Evolutionary conservation across 441 rosid genomes (phyloP).

Genomic region (Macaranga tanarius): DNA sequence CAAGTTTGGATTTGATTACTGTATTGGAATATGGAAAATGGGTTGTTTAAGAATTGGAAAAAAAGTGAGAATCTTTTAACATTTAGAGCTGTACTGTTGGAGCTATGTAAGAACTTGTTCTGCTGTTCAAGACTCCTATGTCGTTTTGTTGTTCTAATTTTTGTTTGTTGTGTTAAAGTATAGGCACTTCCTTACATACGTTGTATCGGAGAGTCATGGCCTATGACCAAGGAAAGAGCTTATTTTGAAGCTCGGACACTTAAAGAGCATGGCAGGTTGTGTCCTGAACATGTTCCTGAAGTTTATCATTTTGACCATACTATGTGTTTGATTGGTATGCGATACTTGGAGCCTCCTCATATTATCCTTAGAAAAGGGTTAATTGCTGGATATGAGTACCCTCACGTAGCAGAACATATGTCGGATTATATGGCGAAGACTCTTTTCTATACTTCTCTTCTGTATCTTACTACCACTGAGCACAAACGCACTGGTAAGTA

Average conservation of each 20-base stretch:
- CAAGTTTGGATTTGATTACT: not conserved
- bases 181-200: slow-evolving; percentile 93
- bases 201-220: slow-evolving; percentile 87
- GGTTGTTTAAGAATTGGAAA: not conserved
- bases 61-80: not conserved
- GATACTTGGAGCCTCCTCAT: slow-evolving; percentile 86
- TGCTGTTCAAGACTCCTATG: not conserved
- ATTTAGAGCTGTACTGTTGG: not conserved
- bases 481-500: slow-evolving; percentile 64
- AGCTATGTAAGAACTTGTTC: not conserved
- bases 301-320: slow-evolving; percentile 84
- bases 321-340: slow-evolving; percentile 90
- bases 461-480: slow-evolving; percentile 64
- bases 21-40: not conserved
- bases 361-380: slow-evolving; percentile 82
- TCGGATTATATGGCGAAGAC: slow-evolving; percentile 75
- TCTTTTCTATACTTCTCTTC: slow-evolving; percentile 75
- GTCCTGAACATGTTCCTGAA: slow-evolving; percentile 78
- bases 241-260: slow-evolving; percentile 69
- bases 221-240: slow-evolving; percentile 87
- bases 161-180: not conserved
- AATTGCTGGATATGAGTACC: slow-evolving; percentile 75
- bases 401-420: slow-evolving; percentile 68
- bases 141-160: not conserved
- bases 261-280: slow-evolving; percentile 59